These are phyloP conservation scores for Leucaena leucocephala DNA, from an alignment of 306 rosid species.

Conservation along the genomic window DNA sequence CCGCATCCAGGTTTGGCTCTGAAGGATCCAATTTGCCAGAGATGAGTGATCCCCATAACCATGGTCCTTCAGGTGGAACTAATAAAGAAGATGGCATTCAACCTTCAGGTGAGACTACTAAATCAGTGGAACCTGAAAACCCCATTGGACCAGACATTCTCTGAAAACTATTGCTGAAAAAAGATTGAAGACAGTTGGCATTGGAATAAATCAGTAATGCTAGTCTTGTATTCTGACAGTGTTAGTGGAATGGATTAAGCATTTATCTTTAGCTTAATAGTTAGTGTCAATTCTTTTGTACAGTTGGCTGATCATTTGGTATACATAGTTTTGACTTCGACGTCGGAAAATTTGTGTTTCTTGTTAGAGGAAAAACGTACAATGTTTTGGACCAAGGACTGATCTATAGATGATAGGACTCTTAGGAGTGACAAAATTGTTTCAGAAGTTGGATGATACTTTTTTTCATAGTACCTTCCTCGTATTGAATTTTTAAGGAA, in stretches of 20 bases:
- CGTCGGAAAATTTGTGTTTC: not conserved
- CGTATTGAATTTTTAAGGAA: not conserved
- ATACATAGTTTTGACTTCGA: not conserved
- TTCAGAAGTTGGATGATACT: not conserved
- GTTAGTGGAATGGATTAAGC: slow-evolving; percentile 9
- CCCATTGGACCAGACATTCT: slow-evolving; percentile 4
- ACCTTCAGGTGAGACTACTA: slow-evolving; percentile 31
- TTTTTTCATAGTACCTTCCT: no score
- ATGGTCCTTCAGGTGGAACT: slow-evolving; percentile 31
- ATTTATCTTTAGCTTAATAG: not conserved
- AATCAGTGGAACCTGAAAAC: not conserved
- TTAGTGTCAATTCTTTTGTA: not conserved
- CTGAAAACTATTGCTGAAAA: not conserved
- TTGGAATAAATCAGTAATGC: slow-evolving; percentile 9
- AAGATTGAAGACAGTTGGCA: not conserved
- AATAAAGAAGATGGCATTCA: slow-evolving; percentile 20
- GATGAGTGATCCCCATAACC: slow-evolving; percentile 13
- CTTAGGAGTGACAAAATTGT: not conserved
- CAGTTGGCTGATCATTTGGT: not conserved
- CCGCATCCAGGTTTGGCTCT: slow-evolving; percentile 32
- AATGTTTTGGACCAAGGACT: not conserved
- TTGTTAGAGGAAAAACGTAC: not conserved
- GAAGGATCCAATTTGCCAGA: slow-evolving; percentile 26
- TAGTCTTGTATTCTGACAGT: not conserved
- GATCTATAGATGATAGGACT: no score